Base-by-base conservation (phyloP, 257 asterid genomes). In the Lavandula angustifolia region DNA sequence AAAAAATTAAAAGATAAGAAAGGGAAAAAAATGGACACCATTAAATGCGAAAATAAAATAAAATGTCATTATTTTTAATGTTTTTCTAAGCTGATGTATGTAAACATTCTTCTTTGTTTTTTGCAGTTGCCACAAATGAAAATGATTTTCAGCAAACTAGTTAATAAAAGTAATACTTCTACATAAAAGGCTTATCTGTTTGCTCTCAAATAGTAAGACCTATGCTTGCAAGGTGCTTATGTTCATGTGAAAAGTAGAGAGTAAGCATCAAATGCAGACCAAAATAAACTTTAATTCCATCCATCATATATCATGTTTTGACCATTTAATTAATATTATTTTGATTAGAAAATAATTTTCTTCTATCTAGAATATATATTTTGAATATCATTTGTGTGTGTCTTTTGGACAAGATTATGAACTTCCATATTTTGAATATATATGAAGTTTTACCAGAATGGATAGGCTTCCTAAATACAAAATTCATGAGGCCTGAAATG, bases 131-230 rank as follows among this genome's bases (percentile, higher is more conserved):
- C 29, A 32, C 63, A 27, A 41, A 62, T 29, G 7, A n/a, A 9
- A 53, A 32, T 64, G 22, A 65, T 46, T 22, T 53, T 37, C 6
- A 48, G 60, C 35, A 35, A 17, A 59, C n/a, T 3, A 37, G 65
- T 22, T 50, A 43, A 67, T 38, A 34, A 43, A 37, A 22, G 32
- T 33, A 48, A 63, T 43, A 31, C 12, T 17, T 16, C 34, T 38
- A 58, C 3, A 9, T 7, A 54, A 34, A n/a, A n/a, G 41, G 54
- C 9, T 42, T 17, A 13, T 42, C 44, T 7, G 7, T 6, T 48
- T 33, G 32, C 4, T 47, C 65, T 22, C 27, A 22, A 22, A 22
- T 22, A 22, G 38, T 42, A 44, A 64, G 60, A 52, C 13, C 53
- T 38, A 13, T 5, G 52, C 52, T 49, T 68, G 18, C 54, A 7